Conservation (phyloP, 1,139 yeast genomes). For the Hanseniaspora uvarum region DNA sequence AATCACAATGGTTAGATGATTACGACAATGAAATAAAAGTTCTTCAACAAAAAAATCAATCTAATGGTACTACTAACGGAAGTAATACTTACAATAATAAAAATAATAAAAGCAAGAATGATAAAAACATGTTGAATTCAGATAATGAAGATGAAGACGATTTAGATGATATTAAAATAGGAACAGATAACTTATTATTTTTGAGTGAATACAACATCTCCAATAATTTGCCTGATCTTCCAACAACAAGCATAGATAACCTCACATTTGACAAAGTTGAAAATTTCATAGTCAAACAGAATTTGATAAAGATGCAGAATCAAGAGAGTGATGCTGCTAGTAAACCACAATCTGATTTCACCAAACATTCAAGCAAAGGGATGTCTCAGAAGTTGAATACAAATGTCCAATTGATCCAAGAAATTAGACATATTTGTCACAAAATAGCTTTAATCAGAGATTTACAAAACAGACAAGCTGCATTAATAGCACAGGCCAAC, state of each 20-base stretch:
- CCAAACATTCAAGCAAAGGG: slow-evolving; percentile 42
- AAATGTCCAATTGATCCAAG: slow-evolving; percentile 73
- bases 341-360: slow-evolving; percentile 24
- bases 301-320: slow-evolving; percentile 30
- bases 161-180: slow-evolving; percentile 26
- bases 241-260: slow-evolving; percentile 44
- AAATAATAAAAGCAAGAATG: slow-evolving; percentile 5
- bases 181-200: slow-evolving; percentile 37
- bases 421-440: slow-evolving; percentile 76
- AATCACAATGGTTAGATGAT: slow-evolving; percentile 20
- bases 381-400: slow-evolving; percentile 50
- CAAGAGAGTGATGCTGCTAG: not conserved
- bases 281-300: slow-evolving; percentile 34
- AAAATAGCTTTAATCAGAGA: slow-evolving; percentile 80
- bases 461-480: slow-evolving; percentile 44
- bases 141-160: slow-evolving; percentile 20
- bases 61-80: not conserved
- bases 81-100: not conserved
- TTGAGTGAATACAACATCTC: slow-evolving; percentile 74
- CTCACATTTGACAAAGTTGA: slow-evolving; percentile 44
- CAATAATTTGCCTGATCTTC: slow-evolving; percentile 67
- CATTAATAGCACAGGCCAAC: slow-evolving; percentile 12
- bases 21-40: slow-evolving; percentile 17
- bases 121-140: slow-evolving; percentile 2
- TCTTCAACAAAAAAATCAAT: slow-evolving; percentile 19